Evolutionary conservation across 2,329 filamentous ascomycete species (phyloP).

Genomic region (Fusarium neocosmosporiellum): DNA sequence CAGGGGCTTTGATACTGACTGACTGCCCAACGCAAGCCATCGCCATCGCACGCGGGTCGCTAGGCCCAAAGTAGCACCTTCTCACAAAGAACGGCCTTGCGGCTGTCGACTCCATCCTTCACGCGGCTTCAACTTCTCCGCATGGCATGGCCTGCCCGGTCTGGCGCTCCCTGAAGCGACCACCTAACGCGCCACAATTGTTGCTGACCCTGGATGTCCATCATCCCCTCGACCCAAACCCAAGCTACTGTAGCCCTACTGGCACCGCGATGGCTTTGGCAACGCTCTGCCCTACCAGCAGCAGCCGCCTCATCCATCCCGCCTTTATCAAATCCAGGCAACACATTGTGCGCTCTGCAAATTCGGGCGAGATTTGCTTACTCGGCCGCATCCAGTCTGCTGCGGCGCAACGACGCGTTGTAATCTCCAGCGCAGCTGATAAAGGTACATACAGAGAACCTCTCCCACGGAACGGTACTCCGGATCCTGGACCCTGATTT

Average conservation of each 20-base stretch:
- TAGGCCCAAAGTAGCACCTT: conserved; percentile 16
- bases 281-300: background rate
- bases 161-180: background rate
- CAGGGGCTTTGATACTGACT: conserved; percentile 17
- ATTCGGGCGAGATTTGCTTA: conserved; percentile 7
- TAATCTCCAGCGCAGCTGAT: background rate
- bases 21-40: conserved; percentile 24
- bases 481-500: conserved; percentile 46
- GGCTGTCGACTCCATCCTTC: conserved; percentile 10
- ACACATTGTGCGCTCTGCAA: background rate
- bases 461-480: conserved; percentile 30
- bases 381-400: conserved; percentile 23
- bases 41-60: background rate
- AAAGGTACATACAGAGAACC: conserved; percentile 1
- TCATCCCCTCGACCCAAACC: background rate
- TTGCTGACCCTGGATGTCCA: conserved; percentile 2
- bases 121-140: conserved; percentile 18
- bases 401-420: conserved; percentile 5
- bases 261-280: background rate
- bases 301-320: background rate
- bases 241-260: background rate
- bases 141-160: background rate
- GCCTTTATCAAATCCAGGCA: background rate
- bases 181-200: conserved; percentile 11
- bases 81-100: background rate